Percentiles rank a stretch among this genome's conserved stretches.
These are phyloP conservation scores for Bjerkandera adusta DNA, from an alignment of 1,284 basidiomycete genomes.

Conservation along the genomic window DNA sequence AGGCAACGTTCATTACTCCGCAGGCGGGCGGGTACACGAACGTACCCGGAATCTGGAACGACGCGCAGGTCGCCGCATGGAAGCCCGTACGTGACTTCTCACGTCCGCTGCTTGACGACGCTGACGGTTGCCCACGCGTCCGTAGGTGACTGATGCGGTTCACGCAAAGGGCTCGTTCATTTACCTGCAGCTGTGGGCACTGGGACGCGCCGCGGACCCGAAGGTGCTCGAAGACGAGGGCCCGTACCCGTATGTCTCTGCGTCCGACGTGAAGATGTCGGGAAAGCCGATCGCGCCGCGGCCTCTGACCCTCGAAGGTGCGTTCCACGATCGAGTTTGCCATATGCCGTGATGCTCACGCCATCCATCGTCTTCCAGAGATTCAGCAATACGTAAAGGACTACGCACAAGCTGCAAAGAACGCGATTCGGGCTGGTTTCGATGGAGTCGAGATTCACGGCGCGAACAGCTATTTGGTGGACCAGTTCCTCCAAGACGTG, in stretches of 20 bases:
- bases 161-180: conserved; percentile 38
- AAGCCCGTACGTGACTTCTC: conserved; percentile 37
- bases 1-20: conserved; percentile 39
- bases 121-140: no score
- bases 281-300: conserved; percentile 33
- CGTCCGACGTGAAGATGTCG: conserved; percentile 41
- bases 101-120: no score
- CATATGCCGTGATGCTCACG: neutral
- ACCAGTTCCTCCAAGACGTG: conserved; percentile 41
- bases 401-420: conserved; percentile 38
- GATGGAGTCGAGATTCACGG: conserved; percentile 39
- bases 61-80: conserved; percentile 43
- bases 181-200: conserved; percentile 46
- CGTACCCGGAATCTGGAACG: conserved; percentile 39
- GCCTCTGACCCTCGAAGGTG: conserved; percentile 32
- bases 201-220: conserved; percentile 38
- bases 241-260: conserved; percentile 31
- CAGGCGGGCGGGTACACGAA: conserved; percentile 34
- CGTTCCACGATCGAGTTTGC: neutral
- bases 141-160: conserved; percentile 28
- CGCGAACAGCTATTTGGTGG: conserved; percentile 40
- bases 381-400: conserved; percentile 40
- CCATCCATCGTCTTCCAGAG: conserved; percentile 26
- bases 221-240: conserved; percentile 29
- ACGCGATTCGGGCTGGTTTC: conserved; percentile 45